Base-by-base conservation (phyloP, 768 basidiomycete species). In the Coprinopsis marcescibilis region DNA sequence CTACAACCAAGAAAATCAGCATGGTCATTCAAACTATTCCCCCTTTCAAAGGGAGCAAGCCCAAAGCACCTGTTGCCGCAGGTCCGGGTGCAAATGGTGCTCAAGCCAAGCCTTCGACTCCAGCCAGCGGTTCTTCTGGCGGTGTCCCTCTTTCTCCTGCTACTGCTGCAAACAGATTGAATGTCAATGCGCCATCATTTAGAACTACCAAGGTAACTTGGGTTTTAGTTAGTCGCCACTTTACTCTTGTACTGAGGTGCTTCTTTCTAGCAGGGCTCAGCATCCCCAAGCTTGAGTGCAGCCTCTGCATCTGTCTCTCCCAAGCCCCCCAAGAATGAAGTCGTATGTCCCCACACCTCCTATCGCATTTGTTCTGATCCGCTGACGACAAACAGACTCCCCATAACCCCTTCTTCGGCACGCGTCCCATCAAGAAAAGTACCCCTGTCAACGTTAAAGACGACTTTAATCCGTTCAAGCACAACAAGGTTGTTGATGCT, bases 381-480 rank as follows among this genome's bases (percentile, higher is more conserved):
- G 55, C 65, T n/a, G 69, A 72, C 40, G n/a, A n/a, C n/a, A n/a
- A n/a, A n/a, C n/a, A n/a, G n/a, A 49, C 77, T 20, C 64, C 75
- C 8, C 80, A 82, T 25, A 89, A 96, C 59, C 85, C 90, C 14
- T 98, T 97, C 83, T 98, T 96, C 59, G 89, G 92, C 24, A 72
- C 79, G 24, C 83, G 85, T 27, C 62, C 71, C 15, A 77, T 82
- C 62, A 91, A 91, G 75, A 89, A 86, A 67, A 76, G 73, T 45
- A 59, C 75, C 2, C 73, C 79, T 19, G 85, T 94, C 27, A 85
- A 90, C 60, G 78, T 95, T 64, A 90, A 95, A 68, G 91, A 96
- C 56, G 95, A 97, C 60, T 99, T 99, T 62, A 96, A 94, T 63
- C 93, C 95, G 13, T 96, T 95, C 79, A 90, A 89, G 67, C 80